These are phyloP conservation scores for Vinca minor DNA, from an alignment of 257 asterid species.

Conservation along the genomic window DNA sequence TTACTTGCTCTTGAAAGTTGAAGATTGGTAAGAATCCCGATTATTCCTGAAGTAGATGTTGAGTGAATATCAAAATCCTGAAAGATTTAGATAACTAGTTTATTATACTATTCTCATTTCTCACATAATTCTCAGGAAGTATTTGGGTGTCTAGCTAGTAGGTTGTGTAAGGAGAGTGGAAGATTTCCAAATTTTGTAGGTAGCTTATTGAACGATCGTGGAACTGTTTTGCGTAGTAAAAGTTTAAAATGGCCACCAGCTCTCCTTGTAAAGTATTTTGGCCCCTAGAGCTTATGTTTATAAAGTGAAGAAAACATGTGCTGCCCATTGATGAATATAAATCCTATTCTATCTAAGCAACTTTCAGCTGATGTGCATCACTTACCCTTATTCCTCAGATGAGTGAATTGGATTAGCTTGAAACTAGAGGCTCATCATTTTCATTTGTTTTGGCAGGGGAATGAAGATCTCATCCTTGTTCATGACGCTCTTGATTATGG, in stretches of 20 bases:
- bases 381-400: not conserved
- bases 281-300: not conserved
- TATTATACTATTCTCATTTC: not conserved
- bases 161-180: not conserved
- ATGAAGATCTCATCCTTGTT: conserved; percentile 82
- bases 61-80: not conserved
- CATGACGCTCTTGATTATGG: conserved; percentile 89
- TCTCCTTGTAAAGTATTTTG: not conserved
- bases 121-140: not conserved
- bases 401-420: not conserved
- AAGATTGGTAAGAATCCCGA: not conserved
- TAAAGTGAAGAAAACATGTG: not conserved
- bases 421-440: conserved; percentile 14
- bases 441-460: conserved; percentile 46
- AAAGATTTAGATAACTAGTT: not conserved
- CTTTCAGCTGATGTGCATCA: not conserved
- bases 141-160: not conserved
- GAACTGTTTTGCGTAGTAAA: not conserved
- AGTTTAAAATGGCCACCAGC: not conserved
- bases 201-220: not conserved
- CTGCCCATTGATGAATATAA: not conserved
- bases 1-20: not conserved
- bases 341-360: not conserved
- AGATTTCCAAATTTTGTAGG: not conserved
- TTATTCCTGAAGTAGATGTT: not conserved